Percentiles rank a stretch among this genome's conserved stretches.
phyloP scores from a whole-genome alignment of 441 rosid genomes.

The Erodium trifolium region DNA sequence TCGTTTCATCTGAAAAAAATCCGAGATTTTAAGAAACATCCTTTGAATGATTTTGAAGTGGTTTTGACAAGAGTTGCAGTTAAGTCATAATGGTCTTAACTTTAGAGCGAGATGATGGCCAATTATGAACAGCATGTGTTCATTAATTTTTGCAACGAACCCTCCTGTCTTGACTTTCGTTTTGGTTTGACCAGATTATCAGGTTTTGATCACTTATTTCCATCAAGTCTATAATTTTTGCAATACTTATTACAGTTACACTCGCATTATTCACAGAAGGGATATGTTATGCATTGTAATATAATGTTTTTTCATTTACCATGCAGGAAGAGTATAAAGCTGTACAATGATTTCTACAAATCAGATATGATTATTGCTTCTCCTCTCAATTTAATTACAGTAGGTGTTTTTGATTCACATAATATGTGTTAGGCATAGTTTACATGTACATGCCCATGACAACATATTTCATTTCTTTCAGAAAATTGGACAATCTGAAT shows the following conservation, averaged over 20 bases:
- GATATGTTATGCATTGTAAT: not conserved
- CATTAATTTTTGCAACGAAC: not conserved
- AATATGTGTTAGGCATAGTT: not conserved
- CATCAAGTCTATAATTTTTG: not conserved
- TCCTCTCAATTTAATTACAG: slow-evolving; percentile 60
- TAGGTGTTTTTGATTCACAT: slow-evolving; percentile 28
- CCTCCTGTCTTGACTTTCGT: not conserved
- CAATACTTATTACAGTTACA: not conserved
- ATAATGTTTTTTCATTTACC: slow-evolving; percentile 1
- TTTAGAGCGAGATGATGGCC: not conserved
- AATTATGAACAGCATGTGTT: not conserved
- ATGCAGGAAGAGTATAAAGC: slow-evolving; percentile 70
- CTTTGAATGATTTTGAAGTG: slow-evolving; percentile 1
- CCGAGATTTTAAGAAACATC: not conserved
- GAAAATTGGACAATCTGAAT: slow-evolving; percentile 63
- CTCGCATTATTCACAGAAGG: not conserved
- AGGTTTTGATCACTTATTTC: too few species aligned
- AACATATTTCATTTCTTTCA: slow-evolving; percentile 22
- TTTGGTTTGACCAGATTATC: not conserved
- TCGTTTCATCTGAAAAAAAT: too few species aligned
- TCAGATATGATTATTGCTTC: slow-evolving; percentile 92
- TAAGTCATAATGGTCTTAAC: not conserved
- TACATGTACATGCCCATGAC: slow-evolving; percentile 13
- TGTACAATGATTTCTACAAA: slow-evolving; percentile 79
- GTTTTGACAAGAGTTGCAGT: not conserved